These are phyloP conservation scores for Colletotrichum euphorbiae DNA, from an alignment of 2,329 filamentous ascomycete species.

Conservation along the genomic window DNA sequence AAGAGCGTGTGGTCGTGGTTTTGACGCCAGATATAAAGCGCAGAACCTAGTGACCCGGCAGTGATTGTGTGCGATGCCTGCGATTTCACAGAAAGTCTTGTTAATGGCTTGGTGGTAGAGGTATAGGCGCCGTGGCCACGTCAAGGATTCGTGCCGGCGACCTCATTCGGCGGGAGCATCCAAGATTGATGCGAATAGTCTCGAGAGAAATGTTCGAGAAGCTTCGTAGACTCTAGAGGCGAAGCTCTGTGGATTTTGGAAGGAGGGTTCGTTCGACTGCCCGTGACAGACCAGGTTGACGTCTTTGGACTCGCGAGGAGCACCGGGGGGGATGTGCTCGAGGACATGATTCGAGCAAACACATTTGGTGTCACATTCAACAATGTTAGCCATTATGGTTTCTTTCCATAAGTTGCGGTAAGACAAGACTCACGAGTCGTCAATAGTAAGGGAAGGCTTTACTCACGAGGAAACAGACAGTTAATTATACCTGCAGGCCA, in stretches of 20 bases:
- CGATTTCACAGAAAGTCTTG: too few relatives aligned
- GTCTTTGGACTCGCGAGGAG: constrained; percentile 47
- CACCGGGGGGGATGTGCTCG: constrained; percentile 46
- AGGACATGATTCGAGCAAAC: constrained; percentile 51
- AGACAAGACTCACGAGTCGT: constrained; percentile 20
- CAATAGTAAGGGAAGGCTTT: background rate
- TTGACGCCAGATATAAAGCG: background rate
- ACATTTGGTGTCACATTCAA: constrained; percentile 46
- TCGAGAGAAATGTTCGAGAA: constrained; percentile 43
- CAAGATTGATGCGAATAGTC: constrained; percentile 43
- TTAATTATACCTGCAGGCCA: constrained; percentile 53
- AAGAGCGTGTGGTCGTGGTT: background rate
- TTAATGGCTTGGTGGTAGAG: constrained; percentile 42
- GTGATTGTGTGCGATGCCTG: too few relatives aligned
- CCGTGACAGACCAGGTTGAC: constrained; percentile 39
- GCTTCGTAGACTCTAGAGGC: constrained; percentile 39
- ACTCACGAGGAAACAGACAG: constrained; percentile 42
- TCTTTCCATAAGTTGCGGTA: constrained; percentile 51
- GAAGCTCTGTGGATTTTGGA: constrained; percentile 45
- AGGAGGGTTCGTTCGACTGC: constrained; percentile 46
- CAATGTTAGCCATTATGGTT: constrained; percentile 44
- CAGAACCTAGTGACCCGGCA: background rate
- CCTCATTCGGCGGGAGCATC: constrained; percentile 47
- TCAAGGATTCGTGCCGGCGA: constrained; percentile 47
- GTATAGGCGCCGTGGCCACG: constrained; percentile 48